Evolutionary conservation across 2,329 filamentous ascomycete species (phyloP), one percentile per base, ranked within the genome.

Genomic region (Stagonosporopsis tanaceti): DNA sequence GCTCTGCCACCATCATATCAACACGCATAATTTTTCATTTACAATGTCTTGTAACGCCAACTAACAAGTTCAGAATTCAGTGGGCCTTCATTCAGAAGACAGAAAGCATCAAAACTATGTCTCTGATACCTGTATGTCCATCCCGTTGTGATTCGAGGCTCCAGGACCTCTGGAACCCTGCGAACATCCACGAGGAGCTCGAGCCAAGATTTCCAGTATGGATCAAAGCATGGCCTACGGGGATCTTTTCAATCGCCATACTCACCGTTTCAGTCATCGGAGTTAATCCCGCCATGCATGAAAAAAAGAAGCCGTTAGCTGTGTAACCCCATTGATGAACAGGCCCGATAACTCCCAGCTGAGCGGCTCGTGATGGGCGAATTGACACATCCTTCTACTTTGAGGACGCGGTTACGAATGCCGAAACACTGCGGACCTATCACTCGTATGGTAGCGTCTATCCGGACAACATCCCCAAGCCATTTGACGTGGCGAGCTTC

Each of bases 121-220:
- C 14, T 39, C 4, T 20, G 3, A 14, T 14, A 24, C 28, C 37
- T 25, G 37, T 42, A 37, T n/a, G 44, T 34, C 22, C 11, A 11
- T 37, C 37, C 28, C 11, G 15, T 25, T 45, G 25, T 27, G 12
- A 53, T 12, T 24, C 11, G 25, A 55, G 7, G 14, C 6, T 11
- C 15, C 32, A 38, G 30, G 25, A 32, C 32, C 32, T 1, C 35
- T 20, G 12, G 28, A n/a, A 34, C 34, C 34, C 34, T 51, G 40
- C 40, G 32, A 45, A 56, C 34, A 9, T 42, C 47, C 53, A 57
- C 42, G 47, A 51, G 47, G 47, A 51, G 47, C 53, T 57, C 47
- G 53, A 57, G 47, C 47, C 47, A 8, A 27, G 2, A 38, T 2
- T 14, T 12, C 15, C 15, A 7, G 24, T 11, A 15, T 37, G 14